Percentiles rank a stretch among this genome's conserved stretches.
These are phyloP conservation scores for Panicum virgatum DNA, from an alignment of 202 grass and related monocot species.

Conservation along the genomic window DNA sequence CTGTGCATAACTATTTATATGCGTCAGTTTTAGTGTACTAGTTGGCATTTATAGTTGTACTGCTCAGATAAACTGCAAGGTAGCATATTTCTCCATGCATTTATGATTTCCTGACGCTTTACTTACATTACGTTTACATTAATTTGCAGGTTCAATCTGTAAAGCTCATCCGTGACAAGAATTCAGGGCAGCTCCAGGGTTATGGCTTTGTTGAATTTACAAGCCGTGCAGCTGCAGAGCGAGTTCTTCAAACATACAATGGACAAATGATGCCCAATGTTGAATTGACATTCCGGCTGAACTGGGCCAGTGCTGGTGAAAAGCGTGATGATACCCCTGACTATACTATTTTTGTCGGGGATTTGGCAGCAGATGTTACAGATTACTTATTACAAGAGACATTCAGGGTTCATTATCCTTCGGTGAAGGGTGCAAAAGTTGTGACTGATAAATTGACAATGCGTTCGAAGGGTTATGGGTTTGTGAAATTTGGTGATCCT, in stretches of 20 bases:
- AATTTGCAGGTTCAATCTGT: conserved; percentile 65
- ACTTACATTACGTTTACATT: neutral
- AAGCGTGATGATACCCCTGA: conserved; percentile 79
- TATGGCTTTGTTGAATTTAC: conserved; percentile 93
- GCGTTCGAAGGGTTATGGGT: conserved; percentile 88
- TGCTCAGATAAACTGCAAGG: neutral
- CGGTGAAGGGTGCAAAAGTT: conserved; percentile 90
- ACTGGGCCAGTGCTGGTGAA: conserved; percentile 92
- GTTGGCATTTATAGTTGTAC: neutral
- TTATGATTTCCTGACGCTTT: neutral
- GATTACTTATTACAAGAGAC: conserved; percentile 89
- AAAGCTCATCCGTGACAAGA: conserved; percentile 92
- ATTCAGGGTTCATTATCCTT: conserved; percentile 84
- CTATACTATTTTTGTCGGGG: conserved; percentile 88
- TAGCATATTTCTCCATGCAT: neutral
- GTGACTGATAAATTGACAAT: conserved; percentile 88
- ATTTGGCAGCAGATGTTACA: conserved; percentile 88
- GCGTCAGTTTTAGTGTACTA: neutral
- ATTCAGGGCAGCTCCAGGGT: conserved; percentile 74
- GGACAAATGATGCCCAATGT: conserved; percentile 88
- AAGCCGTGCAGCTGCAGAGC: conserved; percentile 72
- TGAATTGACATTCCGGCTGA: conserved; percentile 74
- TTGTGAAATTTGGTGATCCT: conserved; percentile 86
- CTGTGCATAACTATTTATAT: neutral
- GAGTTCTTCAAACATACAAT: conserved; percentile 76